phyloP scores from a whole-genome alignment of 768 basidiomycete species.

The Suillus clintonianus region DNA sequence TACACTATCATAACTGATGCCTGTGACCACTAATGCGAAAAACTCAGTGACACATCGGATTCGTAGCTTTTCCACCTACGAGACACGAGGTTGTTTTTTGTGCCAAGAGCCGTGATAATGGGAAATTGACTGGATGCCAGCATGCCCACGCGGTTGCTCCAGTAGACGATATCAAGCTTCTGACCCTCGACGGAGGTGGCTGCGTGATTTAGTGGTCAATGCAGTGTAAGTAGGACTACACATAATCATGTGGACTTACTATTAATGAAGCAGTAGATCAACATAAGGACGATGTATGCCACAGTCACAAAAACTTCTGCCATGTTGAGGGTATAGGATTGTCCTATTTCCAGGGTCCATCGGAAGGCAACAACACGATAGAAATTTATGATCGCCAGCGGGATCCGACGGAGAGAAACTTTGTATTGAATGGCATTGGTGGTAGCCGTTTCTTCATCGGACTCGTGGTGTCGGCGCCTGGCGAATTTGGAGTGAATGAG shows the following conservation, averaged over 20 bases:
- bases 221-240: not conserved
- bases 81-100: constrained; percentile 39
- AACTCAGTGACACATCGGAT: not conserved
- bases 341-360: constrained; percentile 31
- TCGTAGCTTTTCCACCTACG: constrained; percentile 8
- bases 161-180: constrained; percentile 27
- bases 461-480: constrained; percentile 6
- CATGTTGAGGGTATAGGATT: constrained; percentile 39
- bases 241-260: constrained; percentile 27
- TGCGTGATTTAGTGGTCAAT: constrained; percentile 7
- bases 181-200: constrained; percentile 21
- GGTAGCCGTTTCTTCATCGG: constrained; percentile 6
- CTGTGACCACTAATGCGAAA: constrained; percentile 19
- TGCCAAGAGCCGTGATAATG: constrained; percentile 43
- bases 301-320: constrained; percentile 40
- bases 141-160: constrained; percentile 32
- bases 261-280: constrained; percentile 39
- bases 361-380: constrained; percentile 41
- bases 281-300: constrained; percentile 38
- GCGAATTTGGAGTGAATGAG: constrained; percentile 14
- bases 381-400: constrained; percentile 31
- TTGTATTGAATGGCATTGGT: constrained; percentile 3
- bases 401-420: constrained; percentile 24
- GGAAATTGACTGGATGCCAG: constrained; percentile 39
- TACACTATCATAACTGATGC: constrained; percentile 24